Percentiles rank a stretch among this genome's conserved stretches.
Evolutionary conservation across 2,329 filamentous ascomycete genomes (phyloP).

Genomic region (Zymoseptoria brevis): DNA sequence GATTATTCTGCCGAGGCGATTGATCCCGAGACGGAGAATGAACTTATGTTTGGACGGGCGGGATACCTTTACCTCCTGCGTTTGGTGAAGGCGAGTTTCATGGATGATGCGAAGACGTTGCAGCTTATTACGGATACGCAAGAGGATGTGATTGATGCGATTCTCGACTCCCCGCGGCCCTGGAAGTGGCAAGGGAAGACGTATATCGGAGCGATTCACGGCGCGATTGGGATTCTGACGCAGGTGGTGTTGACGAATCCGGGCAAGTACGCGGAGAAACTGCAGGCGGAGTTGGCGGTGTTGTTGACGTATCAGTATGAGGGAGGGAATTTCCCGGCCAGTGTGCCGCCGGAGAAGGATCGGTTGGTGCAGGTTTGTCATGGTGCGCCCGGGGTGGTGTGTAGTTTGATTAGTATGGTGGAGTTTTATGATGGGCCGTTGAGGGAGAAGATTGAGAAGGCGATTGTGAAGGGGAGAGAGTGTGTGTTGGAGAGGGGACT

Average conservation of each 20-base stretch:
- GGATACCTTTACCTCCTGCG: constrained; percentile 62
- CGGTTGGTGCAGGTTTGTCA: constrained; percentile 59
- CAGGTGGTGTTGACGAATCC: constrained; percentile 57
- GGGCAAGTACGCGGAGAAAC: constrained; percentile 44
- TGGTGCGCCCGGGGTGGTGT: constrained; percentile 56
- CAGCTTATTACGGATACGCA: constrained; percentile 49
- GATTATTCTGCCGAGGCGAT: constrained; percentile 43
- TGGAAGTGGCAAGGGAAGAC: constrained; percentile 59
- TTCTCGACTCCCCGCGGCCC: constrained; percentile 47
- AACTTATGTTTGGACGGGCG: constrained; percentile 59
- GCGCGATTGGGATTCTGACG: constrained; percentile 61
- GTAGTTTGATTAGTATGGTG: constrained; percentile 50
- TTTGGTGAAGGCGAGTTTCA: constrained; percentile 51
- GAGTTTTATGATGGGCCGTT: constrained; percentile 45
- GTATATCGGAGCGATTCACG: constrained; percentile 61
- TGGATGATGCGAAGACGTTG: constrained; percentile 41
- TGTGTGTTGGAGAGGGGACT: constrained; percentile 52
- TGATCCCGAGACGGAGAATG: constrained; percentile 45
- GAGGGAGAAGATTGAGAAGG: constrained; percentile 45
- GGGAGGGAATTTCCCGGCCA: constrained; percentile 57
- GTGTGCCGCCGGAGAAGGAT: constrained; percentile 42
- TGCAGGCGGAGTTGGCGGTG: constrained; percentile 47
- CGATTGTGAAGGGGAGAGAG: constrained; percentile 45
- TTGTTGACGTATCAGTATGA: constrained; percentile 53
- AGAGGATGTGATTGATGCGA: constrained; percentile 50